Conservation (phyloP, 805 yeast genomes). For the Wickerhamiella dianesei region DNA sequence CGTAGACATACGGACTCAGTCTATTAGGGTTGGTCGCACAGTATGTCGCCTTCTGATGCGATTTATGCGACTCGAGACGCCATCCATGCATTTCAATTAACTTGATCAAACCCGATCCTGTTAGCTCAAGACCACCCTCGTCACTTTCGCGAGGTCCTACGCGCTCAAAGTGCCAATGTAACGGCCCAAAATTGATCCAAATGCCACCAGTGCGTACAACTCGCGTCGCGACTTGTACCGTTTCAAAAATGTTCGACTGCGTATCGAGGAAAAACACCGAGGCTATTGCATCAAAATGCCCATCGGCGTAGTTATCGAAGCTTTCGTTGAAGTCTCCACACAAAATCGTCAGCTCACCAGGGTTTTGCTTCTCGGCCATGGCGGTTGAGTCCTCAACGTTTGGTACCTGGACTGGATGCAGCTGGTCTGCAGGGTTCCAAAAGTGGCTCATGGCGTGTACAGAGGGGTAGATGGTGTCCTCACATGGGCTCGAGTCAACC, state of each 20-base stretch:
- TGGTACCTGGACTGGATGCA: constrained; percentile 32
- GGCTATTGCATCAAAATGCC: constrained; percentile 25
- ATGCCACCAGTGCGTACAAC: constrained; percentile 35
- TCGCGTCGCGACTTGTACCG: constrained; percentile 47
- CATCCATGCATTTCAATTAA: constrained; percentile 40
- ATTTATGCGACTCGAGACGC: constrained; percentile 32
- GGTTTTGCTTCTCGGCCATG: constrained; percentile 8
- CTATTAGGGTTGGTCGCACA: constrained; percentile 34
- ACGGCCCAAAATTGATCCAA: constrained; percentile 74
- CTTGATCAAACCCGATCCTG: constrained; percentile 39
- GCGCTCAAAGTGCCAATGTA: constrained; percentile 60
- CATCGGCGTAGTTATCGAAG: constrained; percentile 37
- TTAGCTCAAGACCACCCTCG: constrained; percentile 41
- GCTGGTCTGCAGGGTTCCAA: constrained; percentile 35
- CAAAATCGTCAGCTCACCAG: constrained; percentile 44
- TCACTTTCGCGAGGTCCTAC: constrained; percentile 22
- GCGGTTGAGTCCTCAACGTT: constrained; percentile 20
- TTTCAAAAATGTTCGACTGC: constrained; percentile 68
- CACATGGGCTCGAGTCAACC: constrained; percentile 5
- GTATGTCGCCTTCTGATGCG: constrained; percentile 37
- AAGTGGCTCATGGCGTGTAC: constrained; percentile 63
- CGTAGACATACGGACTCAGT: constrained; percentile 43
- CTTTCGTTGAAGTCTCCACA: constrained; percentile 62
- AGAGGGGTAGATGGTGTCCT: constrained; percentile 25
- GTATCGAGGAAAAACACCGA: constrained; percentile 77